Conservation (phyloP, 768 basidiomycete genomes). For the Tulasnella sp. region DNA sequence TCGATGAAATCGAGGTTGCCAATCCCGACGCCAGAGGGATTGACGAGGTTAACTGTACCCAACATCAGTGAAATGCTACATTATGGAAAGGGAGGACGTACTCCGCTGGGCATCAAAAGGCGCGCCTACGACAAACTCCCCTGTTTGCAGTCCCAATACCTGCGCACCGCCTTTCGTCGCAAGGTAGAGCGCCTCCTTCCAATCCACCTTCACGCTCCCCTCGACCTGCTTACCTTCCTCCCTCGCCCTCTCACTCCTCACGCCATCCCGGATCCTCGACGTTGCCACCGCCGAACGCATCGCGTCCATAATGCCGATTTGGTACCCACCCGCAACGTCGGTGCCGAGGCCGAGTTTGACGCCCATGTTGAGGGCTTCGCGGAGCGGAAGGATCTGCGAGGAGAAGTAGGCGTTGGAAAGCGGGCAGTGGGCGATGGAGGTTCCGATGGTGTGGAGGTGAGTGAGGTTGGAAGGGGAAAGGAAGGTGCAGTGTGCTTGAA, state of each 20-base stretch:
- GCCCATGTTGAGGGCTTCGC: constrained; percentile 24
- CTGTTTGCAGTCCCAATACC: constrained; percentile 47
- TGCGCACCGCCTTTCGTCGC: constrained; percentile 69
- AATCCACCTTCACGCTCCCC: constrained; percentile 44
- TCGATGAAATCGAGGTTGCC: constrained; percentile 67
- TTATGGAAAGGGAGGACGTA: constrained; percentile 28
- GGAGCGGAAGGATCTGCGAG: constrained; percentile 22
- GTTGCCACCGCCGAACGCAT: constrained; percentile 72
- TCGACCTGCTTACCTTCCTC: neutral
- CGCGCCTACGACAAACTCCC: constrained; percentile 45
- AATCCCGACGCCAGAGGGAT: constrained; percentile 34
- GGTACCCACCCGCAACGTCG: constrained; percentile 81
- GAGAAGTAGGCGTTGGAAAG: constrained; percentile 85
- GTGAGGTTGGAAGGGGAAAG: constrained; percentile 40
- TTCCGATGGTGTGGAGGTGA: constrained; percentile 37
- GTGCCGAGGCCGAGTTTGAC: constrained; percentile 72
- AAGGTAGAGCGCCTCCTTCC: constrained; percentile 71
- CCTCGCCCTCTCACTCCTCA: constrained; percentile 25
- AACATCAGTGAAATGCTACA: neutral
- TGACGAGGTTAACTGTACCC: constrained; percentile 36
- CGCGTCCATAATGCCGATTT: constrained; percentile 56
- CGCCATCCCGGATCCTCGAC: constrained; percentile 55
- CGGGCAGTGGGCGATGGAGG: constrained; percentile 75
- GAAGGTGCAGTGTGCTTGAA: constrained; percentile 88
- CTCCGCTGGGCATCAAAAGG: constrained; percentile 68